Evolutionary conservation across 768 basidiomycete genomes (phyloP), one percentile per base, ranked within the genome.

Genomic region (Rhodosporidiobolus sp.): DNA sequence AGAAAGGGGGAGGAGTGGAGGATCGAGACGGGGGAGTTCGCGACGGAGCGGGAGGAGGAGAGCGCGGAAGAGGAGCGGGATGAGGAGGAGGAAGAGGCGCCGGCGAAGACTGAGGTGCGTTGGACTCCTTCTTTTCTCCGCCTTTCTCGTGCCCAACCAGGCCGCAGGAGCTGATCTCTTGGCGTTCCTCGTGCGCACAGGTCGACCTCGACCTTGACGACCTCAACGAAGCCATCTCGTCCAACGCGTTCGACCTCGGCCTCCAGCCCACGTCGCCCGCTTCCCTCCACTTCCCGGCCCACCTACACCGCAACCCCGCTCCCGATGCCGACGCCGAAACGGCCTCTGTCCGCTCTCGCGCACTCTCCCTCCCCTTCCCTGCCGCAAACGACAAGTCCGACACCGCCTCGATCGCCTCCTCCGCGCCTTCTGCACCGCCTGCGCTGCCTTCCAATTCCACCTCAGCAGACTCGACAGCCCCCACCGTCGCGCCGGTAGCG

Each of bases 161-260:
- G 24, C 9, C 22, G 26, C 24, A 32, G 4, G 45, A 38, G 22
- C 5, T 28, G 12, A 24, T 5, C 8, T 56, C 58, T 46, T 46
- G 58, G 10, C 30, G 38, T 9, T 30, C 11, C 58, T 12, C 9
- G 17, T 22, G 20, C 57, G 1, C n/a, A n/a, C 65, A 72, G 71
- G 71, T 58, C 59, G 56, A 62, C 16, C 64, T 76, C 65, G 71
- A 76, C 32, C 52, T 76, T 35, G 70, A 72, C 10, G 70, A 76
- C 49, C 52, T 76, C 3, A 66, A 67, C 14, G 74, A 72, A 34
- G 74, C 74, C 4, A 76, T 76, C 57, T 69, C 70, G 3, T 72
- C 71, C 14, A 70, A 76, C 63, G 70, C 74, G 0, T 76, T 76
- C 65, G 67, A 69, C 50, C 61, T 75, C n/a, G 63, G 57, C 11